A percentile compares a stretch with the other conserved stretches of the same genome.
phyloP scores from a whole-genome alignment of 192 early-diverging fungal species.

The Chytriomyces hyalinus region DNA sequence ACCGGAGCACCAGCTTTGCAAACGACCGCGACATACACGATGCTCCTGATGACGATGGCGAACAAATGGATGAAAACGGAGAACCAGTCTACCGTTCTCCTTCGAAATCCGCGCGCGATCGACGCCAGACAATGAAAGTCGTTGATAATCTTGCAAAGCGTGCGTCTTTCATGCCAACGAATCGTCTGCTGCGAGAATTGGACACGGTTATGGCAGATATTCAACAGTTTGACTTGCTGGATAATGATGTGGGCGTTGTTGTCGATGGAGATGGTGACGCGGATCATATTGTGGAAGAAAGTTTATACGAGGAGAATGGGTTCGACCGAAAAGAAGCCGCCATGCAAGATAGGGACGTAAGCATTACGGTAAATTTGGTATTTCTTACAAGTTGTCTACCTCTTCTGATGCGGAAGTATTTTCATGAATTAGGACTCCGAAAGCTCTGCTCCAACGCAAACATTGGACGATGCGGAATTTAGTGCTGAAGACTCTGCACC shows the following conservation, averaged over 20 bases:
- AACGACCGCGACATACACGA: neutral
- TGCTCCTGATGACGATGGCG: neutral
- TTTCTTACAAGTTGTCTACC: neutral
- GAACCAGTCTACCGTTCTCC: neutral
- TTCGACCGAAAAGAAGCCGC: neutral
- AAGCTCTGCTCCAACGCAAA: neutral
- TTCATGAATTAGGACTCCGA: neutral
- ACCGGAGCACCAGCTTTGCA: neutral
- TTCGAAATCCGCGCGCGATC: constrained; percentile 2
- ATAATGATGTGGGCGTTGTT: neutral
- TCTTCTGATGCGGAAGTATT: neutral
- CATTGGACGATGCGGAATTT: neutral
- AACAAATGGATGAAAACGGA: neutral
- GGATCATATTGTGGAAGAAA: neutral
- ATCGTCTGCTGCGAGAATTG: constrained; percentile 4
- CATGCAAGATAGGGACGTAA: neutral
- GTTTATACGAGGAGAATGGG: neutral
- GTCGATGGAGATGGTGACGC: neutral
- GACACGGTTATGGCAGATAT: constrained; percentile 23
- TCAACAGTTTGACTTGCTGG: neutral
- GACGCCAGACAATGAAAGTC: constrained; percentile 14
- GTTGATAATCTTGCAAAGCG: constrained; percentile 14
- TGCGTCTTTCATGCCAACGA: constrained; percentile 12
- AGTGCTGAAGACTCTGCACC: neutral
- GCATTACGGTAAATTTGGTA: neutral